Conservation (phyloP, 2,329 filamentous ascomycete species). For the Akanthomyces lecanii region DNA sequence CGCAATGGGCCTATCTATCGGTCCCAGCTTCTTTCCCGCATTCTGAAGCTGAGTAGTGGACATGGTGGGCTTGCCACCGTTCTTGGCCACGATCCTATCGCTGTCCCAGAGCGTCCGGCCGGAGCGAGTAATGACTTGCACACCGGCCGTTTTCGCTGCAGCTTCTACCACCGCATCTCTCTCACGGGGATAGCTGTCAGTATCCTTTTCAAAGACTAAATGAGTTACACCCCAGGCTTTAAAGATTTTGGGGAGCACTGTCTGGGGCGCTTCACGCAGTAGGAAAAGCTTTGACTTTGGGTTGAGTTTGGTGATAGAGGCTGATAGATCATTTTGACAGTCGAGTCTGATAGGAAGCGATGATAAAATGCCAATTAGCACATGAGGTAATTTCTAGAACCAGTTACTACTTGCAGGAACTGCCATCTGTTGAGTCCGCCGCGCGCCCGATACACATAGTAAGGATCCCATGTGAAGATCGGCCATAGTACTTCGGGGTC, state of each 20-base stretch:
- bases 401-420: constrained; percentile 48
- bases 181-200: constrained; percentile 65
- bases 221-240: constrained; percentile 70
- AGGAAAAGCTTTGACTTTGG: constrained; percentile 66
- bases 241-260: constrained; percentile 67
- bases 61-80: constrained; percentile 70
- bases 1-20: constrained; percentile 57
- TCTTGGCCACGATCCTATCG: constrained; percentile 61
- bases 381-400: background rate
- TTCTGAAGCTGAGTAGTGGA: constrained; percentile 63
- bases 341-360: constrained; percentile 51
- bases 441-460: constrained; percentile 70
- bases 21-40: constrained; percentile 59
- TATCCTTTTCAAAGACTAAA: constrained; percentile 75
- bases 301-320: constrained; percentile 65
- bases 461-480: constrained; percentile 76
- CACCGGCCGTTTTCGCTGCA: constrained; percentile 60
- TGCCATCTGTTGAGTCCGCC: constrained; percentile 72
- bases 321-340: constrained; percentile 67
- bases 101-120: constrained; percentile 72
- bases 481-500: constrained; percentile 66
- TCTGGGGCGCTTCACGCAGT: constrained; percentile 67
- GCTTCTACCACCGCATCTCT: constrained; percentile 57
- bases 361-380: background rate
- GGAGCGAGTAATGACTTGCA: constrained; percentile 59